Evolutionary conservation across 2,329 filamentous ascomycete species (phyloP), one percentile per base, ranked within the genome.

Genomic region (Bretziella fagacearum): DNA sequence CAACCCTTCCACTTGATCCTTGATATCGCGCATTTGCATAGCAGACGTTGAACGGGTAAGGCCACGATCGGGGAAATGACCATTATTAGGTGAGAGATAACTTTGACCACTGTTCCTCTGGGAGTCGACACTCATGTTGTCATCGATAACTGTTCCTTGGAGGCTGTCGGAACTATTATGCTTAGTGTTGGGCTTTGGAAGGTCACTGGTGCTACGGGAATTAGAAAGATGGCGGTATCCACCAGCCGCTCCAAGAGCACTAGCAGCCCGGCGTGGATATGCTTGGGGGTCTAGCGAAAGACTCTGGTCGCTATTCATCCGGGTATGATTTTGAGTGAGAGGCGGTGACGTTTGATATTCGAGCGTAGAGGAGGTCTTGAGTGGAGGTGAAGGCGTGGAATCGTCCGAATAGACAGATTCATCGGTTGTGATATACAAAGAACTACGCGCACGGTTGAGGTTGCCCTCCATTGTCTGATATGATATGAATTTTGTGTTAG

Each of bases 401-500:
- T 63, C 63, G 49, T 68, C 66, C 2, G 70, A 74, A 2, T 52
- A 59, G 4, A 47, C 15, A 32, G 43, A 32, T 50, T 29, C 60
- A 53, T 7, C 60, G 56, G 51, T 61, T 53, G 62, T 63, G 56
- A 67, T 63, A 39, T 73, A 68, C 20, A 84, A 66, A 7, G 80
- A 79, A 53, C 73, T 77, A 55, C 84, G 75, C 25, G 85, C 87
- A 51, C 84, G 79, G 49, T 73, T 79, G 17, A 95, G 68, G 55
- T 95, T 95, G 30, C 81, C 85, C 63, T 95, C 89, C 86, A 95
- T 94, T 26, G 84, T 82, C 85, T 93, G 59, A 47, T 23, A 6
- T 93, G 59, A 47, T 23, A 6, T 35, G 7, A 10, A 39, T 17
- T 17, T 13, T 47, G 18, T 36, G 39, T 44, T 29, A 41, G 32